A percentile compares a stretch with the other conserved stretches of the same genome.
Conservation (phyloP, 805 yeast species). For the Saccharomycopsis sp. region DNA sequence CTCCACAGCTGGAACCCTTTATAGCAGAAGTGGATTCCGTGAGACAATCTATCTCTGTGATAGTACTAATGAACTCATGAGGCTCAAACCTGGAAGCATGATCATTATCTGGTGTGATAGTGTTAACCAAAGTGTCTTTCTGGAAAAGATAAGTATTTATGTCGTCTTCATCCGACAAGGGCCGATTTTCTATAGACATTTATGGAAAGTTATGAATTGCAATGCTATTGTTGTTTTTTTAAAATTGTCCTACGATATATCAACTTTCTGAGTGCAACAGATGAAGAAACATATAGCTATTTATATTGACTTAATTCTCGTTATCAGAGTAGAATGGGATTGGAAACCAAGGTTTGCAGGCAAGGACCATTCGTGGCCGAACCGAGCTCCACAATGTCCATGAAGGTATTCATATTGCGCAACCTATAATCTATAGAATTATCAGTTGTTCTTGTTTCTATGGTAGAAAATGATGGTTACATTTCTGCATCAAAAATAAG, state of each 20-base stretch:
- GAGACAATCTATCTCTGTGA: background rate
- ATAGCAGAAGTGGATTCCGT: too few species aligned
- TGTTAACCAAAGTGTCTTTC: background rate
- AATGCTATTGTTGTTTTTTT: background rate
- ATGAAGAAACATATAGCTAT: background rate
- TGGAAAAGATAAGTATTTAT: background rate
- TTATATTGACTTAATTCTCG: background rate
- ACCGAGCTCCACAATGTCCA: background rate
- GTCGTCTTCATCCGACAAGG: background rate
- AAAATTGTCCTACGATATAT: background rate
- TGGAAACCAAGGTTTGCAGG: background rate
- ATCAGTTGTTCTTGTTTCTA: background rate
- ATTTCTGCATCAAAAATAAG: background rate
- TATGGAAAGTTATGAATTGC: too few species aligned
- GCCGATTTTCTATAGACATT: background rate
- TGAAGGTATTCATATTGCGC: background rate
- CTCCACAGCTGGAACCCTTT: too few species aligned
- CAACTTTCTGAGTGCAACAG: background rate
- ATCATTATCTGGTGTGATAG: background rate
- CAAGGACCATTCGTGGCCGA: background rate
- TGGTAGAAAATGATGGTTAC: background rate
- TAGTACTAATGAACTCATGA: background rate
- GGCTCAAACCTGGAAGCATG: background rate
- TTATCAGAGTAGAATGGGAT: background rate
- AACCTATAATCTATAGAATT: too few species aligned